Base-by-base conservation (phyloP, 1,284 basidiomycete species). In the Pascua sp. region DNA sequence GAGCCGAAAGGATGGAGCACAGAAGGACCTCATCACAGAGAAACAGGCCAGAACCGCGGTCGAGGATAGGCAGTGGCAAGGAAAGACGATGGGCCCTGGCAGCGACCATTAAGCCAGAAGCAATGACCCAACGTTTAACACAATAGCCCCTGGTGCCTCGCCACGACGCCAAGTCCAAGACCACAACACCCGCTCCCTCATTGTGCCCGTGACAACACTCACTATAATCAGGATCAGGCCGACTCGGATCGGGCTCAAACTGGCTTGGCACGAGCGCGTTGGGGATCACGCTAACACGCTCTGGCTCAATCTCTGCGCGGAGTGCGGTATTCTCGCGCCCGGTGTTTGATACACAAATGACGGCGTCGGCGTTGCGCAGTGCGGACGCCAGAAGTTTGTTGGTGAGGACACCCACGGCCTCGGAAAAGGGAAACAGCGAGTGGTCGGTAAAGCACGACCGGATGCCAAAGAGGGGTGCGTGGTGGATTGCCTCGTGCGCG, bases 281-380 rank as follows among this genome's bases (percentile, higher is more conserved):
- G 0, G 96, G 96, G 24, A 98, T 95, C 5, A 96, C 93, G 69
- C 91, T 89, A 3, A 91, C 86, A 40, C 84, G 83, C 32, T 79
- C 72, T 5, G 86, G 83, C 43, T 90, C 81, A 1, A 96, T 77
- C 47, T 89, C 83, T 0, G 89, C 91, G 13, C 96, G 83, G 2
- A 99, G 82, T 1, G 93, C 90, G 0, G 94, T 98, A 65, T 98
- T 99, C 79, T 98, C 96, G 42, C 89, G 86, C 38, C 92, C 92
- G 0, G 93, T 97, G 76, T 98, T 90, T n/a, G 91, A 94, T 49
- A 98, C 96, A 69, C 93, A 97, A 39, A 98, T 93, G 0, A 91
- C 91, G 0, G 87, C 90, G 63, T 98, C 95, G 0, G 94, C 89
- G 72, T 95, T 94, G 61, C 87, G 85, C 66, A 99, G 79, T 1